These are phyloP conservation scores for Pyrenula massariospora DNA, from an alignment of 495 filamentous ascomycete genomes.

Conservation along the genomic window DNA sequence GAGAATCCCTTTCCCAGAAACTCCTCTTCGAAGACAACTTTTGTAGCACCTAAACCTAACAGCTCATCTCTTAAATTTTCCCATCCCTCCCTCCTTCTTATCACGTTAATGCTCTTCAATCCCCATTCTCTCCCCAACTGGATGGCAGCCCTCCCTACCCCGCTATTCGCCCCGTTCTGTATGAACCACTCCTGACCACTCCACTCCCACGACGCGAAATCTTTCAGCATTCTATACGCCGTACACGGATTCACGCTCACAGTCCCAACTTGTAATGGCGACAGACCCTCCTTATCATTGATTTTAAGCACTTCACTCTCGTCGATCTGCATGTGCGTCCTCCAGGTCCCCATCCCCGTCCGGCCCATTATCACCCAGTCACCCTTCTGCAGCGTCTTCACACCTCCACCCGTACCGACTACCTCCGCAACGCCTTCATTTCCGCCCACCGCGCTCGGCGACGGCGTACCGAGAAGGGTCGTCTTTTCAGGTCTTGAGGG, in stretches of 20 bases:
- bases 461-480: conserved; percentile 56
- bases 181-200: conserved; percentile 66
- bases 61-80: conserved; percentile 61
- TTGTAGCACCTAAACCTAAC: conserved; percentile 57
- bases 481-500: conserved; percentile 68
- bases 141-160: conserved; percentile 79
- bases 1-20: conserved; percentile 54
- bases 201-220: conserved; percentile 55
- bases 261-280: conserved; percentile 64
- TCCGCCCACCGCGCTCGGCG: conserved; percentile 64
- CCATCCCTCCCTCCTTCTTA: conserved; percentile 60
- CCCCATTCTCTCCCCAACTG: conserved; percentile 79
- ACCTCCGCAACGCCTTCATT: conserved; percentile 93
- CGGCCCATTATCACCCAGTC: conserved; percentile 86
- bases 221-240: conserved; percentile 82
- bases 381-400: conserved; percentile 47
- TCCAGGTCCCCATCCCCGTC: conserved; percentile 80
- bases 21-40: conserved; percentile 70
- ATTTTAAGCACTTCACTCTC: conserved; percentile 54
- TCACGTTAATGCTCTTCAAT: conserved; percentile 72
- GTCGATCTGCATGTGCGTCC: conserved; percentile 74
- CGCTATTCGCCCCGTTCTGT: conserved; percentile 92
- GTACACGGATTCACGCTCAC: conserved; percentile 87
- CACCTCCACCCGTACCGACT: conserved; percentile 45
- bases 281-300: conserved; percentile 54